Evolutionary conservation across 805 yeast species (phyloP), one percentile per base, ranked within the genome.

Genomic region (Hanseniaspora taiwanica): DNA sequence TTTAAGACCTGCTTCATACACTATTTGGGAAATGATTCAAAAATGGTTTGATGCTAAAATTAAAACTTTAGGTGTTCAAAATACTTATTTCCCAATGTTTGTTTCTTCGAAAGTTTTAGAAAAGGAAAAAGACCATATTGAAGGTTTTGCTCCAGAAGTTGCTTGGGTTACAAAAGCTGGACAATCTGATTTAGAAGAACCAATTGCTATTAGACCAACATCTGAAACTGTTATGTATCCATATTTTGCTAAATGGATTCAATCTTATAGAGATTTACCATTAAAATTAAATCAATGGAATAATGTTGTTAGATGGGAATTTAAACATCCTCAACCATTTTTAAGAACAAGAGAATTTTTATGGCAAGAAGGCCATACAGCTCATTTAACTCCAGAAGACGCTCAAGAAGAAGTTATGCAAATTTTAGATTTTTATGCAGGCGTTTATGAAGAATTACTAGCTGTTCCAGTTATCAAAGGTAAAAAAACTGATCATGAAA

Each of bases 321-420:
- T 91, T 69, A 91, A 91, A 71, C 97, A 91, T 64, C 99, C 99
- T 43, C 99, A 91, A 68, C 99, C 99, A 38, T 91, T 91, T 65
- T 68, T 91, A 59, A 82, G 99, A 74, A 93, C 98, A 12, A 81
- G 99, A 69, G 99, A 91, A 67, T 91, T 91, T 68, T 71, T 91
- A 63, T 91, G 99, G 99, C 99, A 91, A 69, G 99, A 91, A 69
- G 99, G 99, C 53, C 99, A 91, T 69, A 91, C 98, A 38, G 98
- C 95, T 41, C 95, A 84, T 62, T 72, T 93, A 57, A 81, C 93
- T 42, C 63, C 68, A 48, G 83, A 77, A 46, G 91, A 74, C 45
- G 96, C 98, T 24, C 71, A 72, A 45, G 68, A 68, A 44, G 97
- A 91, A 68, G 97, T 89, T 24, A 58, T 73, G 52, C 79, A 79